These are phyloP conservation scores for Paecilomyces niveus DNA, from an alignment of 2,329 filamentous ascomycete species.

Conservation along the genomic window DNA sequence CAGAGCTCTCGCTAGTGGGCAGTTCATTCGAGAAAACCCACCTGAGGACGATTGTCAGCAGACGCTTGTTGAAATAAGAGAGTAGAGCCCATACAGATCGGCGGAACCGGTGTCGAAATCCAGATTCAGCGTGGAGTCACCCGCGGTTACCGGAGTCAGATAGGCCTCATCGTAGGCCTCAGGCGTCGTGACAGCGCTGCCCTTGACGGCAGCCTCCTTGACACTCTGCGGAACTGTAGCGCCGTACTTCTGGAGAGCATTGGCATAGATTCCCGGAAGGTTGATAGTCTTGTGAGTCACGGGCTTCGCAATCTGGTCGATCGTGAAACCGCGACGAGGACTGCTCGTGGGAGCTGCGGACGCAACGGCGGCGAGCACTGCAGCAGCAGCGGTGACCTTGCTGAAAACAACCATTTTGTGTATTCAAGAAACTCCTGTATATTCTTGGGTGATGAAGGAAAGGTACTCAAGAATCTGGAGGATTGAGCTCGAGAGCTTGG, in stretches of 20 bases:
- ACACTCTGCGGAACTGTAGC: conserved; percentile 21
- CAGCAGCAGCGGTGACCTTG: conserved; percentile 18
- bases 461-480: background rate
- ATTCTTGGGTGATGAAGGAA: background rate
- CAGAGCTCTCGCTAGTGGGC: conserved; percentile 40
- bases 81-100: conserved; percentile 51
- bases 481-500: background rate
- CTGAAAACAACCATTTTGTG: conserved; percentile 29
- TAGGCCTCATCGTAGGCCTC: conserved; percentile 51
- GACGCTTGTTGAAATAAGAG: background rate
- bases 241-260: conserved; percentile 22
- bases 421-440: background rate
- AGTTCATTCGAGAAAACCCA: conserved; percentile 62
- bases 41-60: conserved; percentile 26
- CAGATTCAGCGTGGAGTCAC: conserved; percentile 55
- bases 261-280: conserved; percentile 22
- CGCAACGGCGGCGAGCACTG: conserved; percentile 19
- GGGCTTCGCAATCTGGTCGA: conserved; percentile 21
- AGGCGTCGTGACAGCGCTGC: conserved; percentile 36
- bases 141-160: conserved; percentile 56
- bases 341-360: conserved; percentile 19
- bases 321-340: conserved; percentile 21
- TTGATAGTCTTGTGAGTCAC: conserved; percentile 16
- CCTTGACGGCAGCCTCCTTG: conserved; percentile 23
- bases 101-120: conserved; percentile 66